Base-by-base conservation (phyloP, 2,329 filamentous ascomycete species). In the Clonostachys solani region DNA sequence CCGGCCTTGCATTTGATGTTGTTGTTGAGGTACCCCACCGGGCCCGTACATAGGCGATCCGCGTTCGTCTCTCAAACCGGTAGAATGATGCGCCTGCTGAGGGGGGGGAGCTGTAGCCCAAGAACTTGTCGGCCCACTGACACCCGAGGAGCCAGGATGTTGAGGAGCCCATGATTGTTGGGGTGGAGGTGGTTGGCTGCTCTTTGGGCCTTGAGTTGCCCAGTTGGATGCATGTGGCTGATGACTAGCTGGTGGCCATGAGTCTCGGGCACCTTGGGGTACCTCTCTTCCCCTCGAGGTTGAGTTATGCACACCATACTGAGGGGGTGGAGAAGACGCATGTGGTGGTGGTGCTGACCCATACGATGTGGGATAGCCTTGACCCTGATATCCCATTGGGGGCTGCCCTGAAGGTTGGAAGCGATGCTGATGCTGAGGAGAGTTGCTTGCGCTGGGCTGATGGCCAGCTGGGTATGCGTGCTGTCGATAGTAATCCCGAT, bases 301-400 rank as follows among this genome's bases (percentile, higher is more conserved):
- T 18, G 70, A 56, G n/a, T 68, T 65, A 56, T 81, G 77, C 10
- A 68, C 60, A 1, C 71, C 65, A 48, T 82, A 83, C 52, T 81
- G 79, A 17, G 74, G 71, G n/a, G 75, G 70, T n/a, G 78, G 73
- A 7, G 77, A 76, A n/a, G 71, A 69, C 18, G 68, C 66, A 53
- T 72, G 72, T 5, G 62, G 55, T 33, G 65, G 56, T 36, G 68
- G 69, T 6, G 56, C 52, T 10, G 60, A 59, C 6, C 66, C 68
- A 44, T 72, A 76, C 9, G 65, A 54, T 5, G 65, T 59, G n/a
- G 70, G 60, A 50, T 78, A 78, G 5, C 66, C 64, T 2, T 64
- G 54, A 12, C 69, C 53, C 47, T 73, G 69, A 50, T 78, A 76
- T 33, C 50, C 61, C 57, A 59, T 68, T 56, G 37, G 58, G 40